Percentiles rank a stretch among this genome's conserved stretches.
phyloP scores from a whole-genome alignment of 768 basidiomycete species.

The Coprinopsis strossmayeri region DNA sequence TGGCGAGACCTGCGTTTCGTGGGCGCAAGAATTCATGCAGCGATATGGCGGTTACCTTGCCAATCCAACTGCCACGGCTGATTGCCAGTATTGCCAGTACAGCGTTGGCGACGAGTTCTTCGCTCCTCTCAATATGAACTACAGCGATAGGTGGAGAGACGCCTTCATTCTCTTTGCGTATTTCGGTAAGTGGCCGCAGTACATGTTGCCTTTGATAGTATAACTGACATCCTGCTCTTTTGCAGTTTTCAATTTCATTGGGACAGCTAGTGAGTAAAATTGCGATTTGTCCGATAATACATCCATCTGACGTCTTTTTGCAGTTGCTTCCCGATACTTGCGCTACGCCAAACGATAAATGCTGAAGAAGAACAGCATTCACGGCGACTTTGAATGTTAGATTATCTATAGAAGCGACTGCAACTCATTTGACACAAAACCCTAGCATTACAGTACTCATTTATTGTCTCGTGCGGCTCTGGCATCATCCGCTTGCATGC shows the following conservation, averaged over 20 bases:
- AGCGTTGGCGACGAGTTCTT: conserved; percentile 64
- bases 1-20: conserved; percentile 65
- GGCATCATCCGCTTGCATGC: too few relatives aligned
- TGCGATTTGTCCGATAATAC: too few relatives aligned
- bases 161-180: conserved; percentile 18
- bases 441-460: too few relatives aligned
- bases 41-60: conserved; percentile 68
- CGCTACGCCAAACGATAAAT: conserved; percentile 3
- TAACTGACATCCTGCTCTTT: neutral
- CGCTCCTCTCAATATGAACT: conserved; percentile 59
- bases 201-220: too few relatives aligned
- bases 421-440: too few relatives aligned
- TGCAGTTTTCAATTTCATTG: conserved; percentile 1
- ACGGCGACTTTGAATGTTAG: neutral
- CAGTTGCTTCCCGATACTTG: neutral
- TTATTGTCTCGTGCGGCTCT: too few relatives aligned
- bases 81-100: conserved; percentile 74
- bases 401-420: too few relatives aligned
- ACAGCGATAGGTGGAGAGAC: conserved; percentile 60
- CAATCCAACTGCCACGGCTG: conserved; percentile 49
- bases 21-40: conserved; percentile 62
- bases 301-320: too few relatives aligned
- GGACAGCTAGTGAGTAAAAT: too few relatives aligned
- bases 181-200: conserved; percentile 1
- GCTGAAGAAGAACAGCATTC: neutral